Evolutionary conservation across 257 asterid genomes (phyloP).

Genomic region (Penstemon eatonii): DNA sequence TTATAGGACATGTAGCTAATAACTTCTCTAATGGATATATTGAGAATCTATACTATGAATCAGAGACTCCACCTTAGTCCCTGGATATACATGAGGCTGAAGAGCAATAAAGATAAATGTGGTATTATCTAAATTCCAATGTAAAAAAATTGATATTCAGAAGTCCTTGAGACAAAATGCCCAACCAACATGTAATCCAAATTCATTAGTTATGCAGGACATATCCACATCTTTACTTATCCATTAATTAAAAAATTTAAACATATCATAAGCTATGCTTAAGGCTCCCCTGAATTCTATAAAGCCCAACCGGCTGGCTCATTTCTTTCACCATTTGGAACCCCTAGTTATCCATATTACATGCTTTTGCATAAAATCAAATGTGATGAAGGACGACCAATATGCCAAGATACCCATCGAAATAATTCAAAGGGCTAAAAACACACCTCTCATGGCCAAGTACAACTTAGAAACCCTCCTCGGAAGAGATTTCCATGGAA

Average conservation of each 20-base stretch:
- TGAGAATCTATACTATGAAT: constrained; percentile 7
- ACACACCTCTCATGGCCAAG: constrained; percentile 87
- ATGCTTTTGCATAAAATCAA: constrained; percentile 1
- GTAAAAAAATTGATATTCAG: neutral
- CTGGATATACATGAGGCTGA: neutral
- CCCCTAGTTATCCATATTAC: neutral
- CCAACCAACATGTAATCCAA: neutral
- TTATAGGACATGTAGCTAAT: neutral
- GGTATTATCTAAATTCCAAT: neutral
- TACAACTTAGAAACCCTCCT: constrained; percentile 77
- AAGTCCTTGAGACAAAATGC: neutral
- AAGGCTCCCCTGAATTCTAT: neutral
- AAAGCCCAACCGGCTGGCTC: constrained; percentile 3
- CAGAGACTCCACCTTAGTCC: neutral
- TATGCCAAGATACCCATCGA: constrained; percentile 8
- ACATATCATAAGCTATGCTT: neutral
- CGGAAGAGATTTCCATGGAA: constrained; percentile 91
- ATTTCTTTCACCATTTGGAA: neutral
- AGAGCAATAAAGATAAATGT: neutral
- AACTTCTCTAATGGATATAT: neutral
- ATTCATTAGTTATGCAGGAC: neutral
- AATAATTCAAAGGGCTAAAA: constrained; percentile 11
- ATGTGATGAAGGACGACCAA: neutral
- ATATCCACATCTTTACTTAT: neutral
- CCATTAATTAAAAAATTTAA: neutral